Percentiles rank a stretch among this genome's conserved stretches.
Evolutionary conservation across 768 basidiomycete species (phyloP).

Genomic region (Leccinum longicurvipes): DNA sequence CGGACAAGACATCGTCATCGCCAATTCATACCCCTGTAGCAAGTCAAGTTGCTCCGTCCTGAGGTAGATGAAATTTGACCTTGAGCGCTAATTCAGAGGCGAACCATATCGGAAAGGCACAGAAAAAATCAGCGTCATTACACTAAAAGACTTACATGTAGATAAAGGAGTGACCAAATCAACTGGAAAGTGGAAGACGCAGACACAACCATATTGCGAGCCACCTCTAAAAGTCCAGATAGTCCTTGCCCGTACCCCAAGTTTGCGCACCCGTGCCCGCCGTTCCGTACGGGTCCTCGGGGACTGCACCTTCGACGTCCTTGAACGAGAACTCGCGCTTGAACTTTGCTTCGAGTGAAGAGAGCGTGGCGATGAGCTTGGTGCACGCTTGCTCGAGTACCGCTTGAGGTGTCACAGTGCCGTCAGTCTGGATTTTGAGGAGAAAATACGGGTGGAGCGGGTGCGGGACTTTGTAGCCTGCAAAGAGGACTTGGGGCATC

Average conservation of each 20-base stretch:
- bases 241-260: slow-evolving; percentile 50
- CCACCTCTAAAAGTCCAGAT: slow-evolving; percentile 48
- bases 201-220: neutral
- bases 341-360: slow-evolving; percentile 70
- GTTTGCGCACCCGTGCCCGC: slow-evolving; percentile 37
- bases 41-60: neutral
- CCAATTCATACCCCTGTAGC: no score
- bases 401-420: slow-evolving; percentile 73
- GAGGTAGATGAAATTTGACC: neutral
- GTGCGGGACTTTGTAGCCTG: slow-evolving; percentile 97
- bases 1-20: no score
- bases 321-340: slow-evolving; percentile 81
- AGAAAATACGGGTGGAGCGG: slow-evolving; percentile 93
- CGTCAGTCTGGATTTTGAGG: slow-evolving; percentile 95
- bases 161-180: neutral
- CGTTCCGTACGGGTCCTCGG: slow-evolving; percentile 52
- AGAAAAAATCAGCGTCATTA: neutral
- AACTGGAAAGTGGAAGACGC: neutral
- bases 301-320: slow-evolving; percentile 52
- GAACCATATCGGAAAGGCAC: no score
- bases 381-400: slow-evolving; percentile 82
- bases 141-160: slow-evolving; percentile 2
- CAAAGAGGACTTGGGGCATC: slow-evolving; percentile 87
- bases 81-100: neutral
- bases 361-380: slow-evolving; percentile 70